Evolutionary conservation across 805 yeast genomes (phyloP).

Genomic region (Candida tammaniensis): DNA sequence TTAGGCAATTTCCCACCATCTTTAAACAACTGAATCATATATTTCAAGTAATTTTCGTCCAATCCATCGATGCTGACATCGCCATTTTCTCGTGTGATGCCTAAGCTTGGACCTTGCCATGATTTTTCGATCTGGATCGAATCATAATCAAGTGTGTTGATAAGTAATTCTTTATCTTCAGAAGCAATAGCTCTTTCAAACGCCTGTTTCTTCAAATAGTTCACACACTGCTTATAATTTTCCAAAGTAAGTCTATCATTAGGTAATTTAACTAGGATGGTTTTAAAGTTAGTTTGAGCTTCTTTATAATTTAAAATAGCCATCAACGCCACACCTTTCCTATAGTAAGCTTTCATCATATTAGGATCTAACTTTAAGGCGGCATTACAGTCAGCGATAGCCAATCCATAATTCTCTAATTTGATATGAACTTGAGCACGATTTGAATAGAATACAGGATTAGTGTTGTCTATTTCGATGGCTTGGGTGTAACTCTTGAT

Average conservation of each 20-base stretch:
- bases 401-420: slow-evolving; percentile 81
- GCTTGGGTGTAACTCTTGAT: slow-evolving; percentile 72
- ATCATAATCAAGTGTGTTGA: slow-evolving; percentile 47
- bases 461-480: slow-evolving; percentile 56
- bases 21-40: slow-evolving; percentile 70
- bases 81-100: slow-evolving; percentile 22
- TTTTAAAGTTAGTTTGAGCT: slow-evolving; percentile 67
- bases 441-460: slow-evolving; percentile 72
- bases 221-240: slow-evolving; percentile 60
- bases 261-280: slow-evolving; percentile 61
- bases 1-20: slow-evolving; percentile 74
- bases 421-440: slow-evolving; percentile 89
- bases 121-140: slow-evolving; percentile 48
- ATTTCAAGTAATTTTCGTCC: slow-evolving; percentile 55
- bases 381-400: slow-evolving; percentile 71
- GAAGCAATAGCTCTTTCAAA: slow-evolving; percentile 86
- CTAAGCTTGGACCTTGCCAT: slow-evolving; percentile 59
- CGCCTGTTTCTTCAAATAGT: slow-evolving; percentile 65
- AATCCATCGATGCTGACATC: slow-evolving; percentile 35
- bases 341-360: slow-evolving; percentile 77
- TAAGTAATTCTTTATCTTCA: slow-evolving; percentile 54
- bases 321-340: slow-evolving; percentile 79
- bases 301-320: slow-evolving; percentile 75
- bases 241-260: slow-evolving; percentile 64
- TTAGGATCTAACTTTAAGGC: slow-evolving; percentile 67